Evolutionary conservation across 176 grass and related monocot genomes (phyloP), one percentile per base, ranked within the genome.

Genomic region (Zizania latifolia): DNA sequence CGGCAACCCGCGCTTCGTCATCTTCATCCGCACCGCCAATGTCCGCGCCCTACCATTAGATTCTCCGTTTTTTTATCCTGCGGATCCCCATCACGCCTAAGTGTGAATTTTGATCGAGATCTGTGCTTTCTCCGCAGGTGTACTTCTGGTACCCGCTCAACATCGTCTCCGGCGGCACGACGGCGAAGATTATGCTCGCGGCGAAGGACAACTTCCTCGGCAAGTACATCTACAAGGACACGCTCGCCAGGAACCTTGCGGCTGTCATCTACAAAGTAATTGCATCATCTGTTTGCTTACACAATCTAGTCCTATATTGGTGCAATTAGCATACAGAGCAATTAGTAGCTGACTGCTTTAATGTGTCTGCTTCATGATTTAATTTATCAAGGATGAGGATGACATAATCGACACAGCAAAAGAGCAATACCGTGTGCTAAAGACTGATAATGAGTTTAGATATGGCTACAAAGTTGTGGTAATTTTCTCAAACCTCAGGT

Each of bases 391-490:
- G 95, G 95, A 99, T 63, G 95, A 99, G 79, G 85, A 90, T 71
- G 95, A 82, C 68, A 90, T 92, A 84, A 81, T 86, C 55, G 90
- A 86, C 62, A 70, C 84, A 21, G 91, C 89, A 14, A 87, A 79
- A 57, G 79, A 87, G 72, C 92, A 99, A 75, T 80, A 78, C 81
- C 82, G 82, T 44, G 89, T 86, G 39, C 70, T 99, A 15, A 88
- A 72, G 71, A 81, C 73, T 31, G 91, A 88, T 34, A 99, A 53
- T 7, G 85, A 91, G 70, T 94, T 94, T 31, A 72, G 87, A 60
- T 99, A 99, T 34, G 91, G 95, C 76, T 99, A 92, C 86, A 99
- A 99, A 78, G 84, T 99, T 71, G 92, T 99, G 81, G 91, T 94
- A 86, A 84, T 60, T 78, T 51, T 85, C 36, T 81, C 43, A 5